Base-by-base conservation (phyloP, 768 basidiomycete genomes). In the Tulasnella sp. region DNA sequence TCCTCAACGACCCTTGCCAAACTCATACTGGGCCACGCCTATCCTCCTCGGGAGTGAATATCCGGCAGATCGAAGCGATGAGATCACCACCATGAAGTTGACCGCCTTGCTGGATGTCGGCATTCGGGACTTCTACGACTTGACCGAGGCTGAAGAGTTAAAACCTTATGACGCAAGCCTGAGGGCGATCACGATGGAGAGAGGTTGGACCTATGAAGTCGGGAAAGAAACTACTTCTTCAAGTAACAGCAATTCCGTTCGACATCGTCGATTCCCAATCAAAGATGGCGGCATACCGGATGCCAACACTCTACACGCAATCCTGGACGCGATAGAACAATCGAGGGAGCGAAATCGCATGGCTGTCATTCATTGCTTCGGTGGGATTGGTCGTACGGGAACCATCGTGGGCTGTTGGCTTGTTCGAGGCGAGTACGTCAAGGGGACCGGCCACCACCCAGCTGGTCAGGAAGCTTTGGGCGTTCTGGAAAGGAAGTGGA, bases 21-120 rank as follows among this genome's bases (percentile, higher is more conserved):
- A 56, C 44, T 56, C 54, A 17, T 56, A 56, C 29, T 56, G 54
- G 54, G 54, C 54, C 2, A 46, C 41, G 19, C 54, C 54, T 38
- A 56, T 43, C 1, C 27, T 56, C 11, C 43, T 56, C 38, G 54
- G 38, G 41, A 56, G 54, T 24, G 54, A 56, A 56, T 56, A 56
- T 19, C 54, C 54, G n/a, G 54, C 41, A n/a, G 54, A 43, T 25
- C 44, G 10, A 11, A 56, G 41, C 9, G 42, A 43, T 17, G 19
- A 21, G 3, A 42, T 31, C 27, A 43, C 54, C 11, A 27, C 42
- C 17, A 12, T 43, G 8, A 22, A 21, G 24, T 12, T 56, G 22
- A 46, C 22, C 2, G 54, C 54, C 12, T 42, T 56, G 5, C 25
- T 56, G 12, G 42, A 56, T 31, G 42, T 56, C 22, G 54, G 54